Conservation (phyloP, 345 rosid genomes). For the Raphanus raphanistrum region DNA sequence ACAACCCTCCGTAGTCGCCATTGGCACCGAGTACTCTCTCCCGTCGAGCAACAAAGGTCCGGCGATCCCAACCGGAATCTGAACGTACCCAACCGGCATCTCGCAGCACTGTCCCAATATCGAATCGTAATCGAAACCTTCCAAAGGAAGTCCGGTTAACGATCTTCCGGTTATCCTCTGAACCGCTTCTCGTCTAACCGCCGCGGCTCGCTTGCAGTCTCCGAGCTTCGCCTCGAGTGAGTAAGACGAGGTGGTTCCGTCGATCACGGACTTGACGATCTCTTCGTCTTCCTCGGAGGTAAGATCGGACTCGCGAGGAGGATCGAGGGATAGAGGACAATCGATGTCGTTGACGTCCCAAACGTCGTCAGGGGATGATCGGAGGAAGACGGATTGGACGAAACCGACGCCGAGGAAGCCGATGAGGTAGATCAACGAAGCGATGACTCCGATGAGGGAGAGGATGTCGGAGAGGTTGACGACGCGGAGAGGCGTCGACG, state of each 20-base stretch:
- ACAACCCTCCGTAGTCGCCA: conserved; percentile 65
- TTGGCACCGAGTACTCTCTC: conserved; percentile 45
- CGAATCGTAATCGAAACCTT: conserved; percentile 47
- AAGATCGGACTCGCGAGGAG: conserved; percentile 16
- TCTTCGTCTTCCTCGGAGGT: conserved; percentile 40
- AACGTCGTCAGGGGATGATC: conserved; percentile 42
- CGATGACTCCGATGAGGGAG: conserved; percentile 39
- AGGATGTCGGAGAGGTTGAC: conserved; percentile 43
- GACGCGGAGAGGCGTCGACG: conserved; percentile 42
- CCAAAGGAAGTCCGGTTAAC: conserved; percentile 46
- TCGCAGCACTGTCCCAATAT: conserved; percentile 62
- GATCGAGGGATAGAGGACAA: not conserved
- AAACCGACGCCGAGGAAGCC: conserved; percentile 42
- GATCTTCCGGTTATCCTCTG: conserved; percentile 47
- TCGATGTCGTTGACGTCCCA: conserved; percentile 42
- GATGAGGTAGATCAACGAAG: conserved; percentile 40
- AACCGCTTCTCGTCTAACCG: conserved; percentile 47
- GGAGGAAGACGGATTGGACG: conserved; percentile 31
- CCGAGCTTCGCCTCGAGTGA: conserved; percentile 50
- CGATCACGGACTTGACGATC: conserved; percentile 38
- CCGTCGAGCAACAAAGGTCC: conserved; percentile 58
- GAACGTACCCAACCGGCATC: conserved; percentile 59
- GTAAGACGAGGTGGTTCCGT: conserved; percentile 42
- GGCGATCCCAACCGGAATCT: conserved; percentile 61
- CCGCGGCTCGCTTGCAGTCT: conserved; percentile 46